These are phyloP conservation scores for Passalora sequoiae DNA, from an alignment of 2,329 filamentous ascomycete species.

Conservation along the genomic window DNA sequence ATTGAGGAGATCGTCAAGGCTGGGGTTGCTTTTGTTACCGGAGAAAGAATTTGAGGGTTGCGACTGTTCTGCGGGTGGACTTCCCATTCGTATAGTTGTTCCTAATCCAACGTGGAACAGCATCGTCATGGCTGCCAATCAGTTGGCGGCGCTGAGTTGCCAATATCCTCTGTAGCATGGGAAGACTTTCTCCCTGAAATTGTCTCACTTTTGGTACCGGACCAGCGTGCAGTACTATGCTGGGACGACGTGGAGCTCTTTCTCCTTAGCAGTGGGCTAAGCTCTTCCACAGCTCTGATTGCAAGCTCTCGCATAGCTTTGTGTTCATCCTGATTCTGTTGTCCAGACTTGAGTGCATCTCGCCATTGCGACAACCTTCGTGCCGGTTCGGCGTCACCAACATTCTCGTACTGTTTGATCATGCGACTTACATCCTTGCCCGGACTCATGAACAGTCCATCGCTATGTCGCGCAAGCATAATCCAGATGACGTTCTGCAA, in stretches of 20 bases:
- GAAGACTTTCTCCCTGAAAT: slow-evolving; percentile 4
- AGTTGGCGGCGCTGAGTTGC: not conserved
- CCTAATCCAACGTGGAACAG: not conserved
- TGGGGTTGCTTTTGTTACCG: slow-evolving; percentile 13
- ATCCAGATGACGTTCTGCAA: slow-evolving; percentile 34
- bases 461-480: slow-evolving; percentile 20
- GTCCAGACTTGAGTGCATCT: slow-evolving; percentile 26
- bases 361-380: slow-evolving; percentile 23
- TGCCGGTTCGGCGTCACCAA: slow-evolving; percentile 17
- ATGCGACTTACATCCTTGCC: slow-evolving; percentile 34
- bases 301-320: slow-evolving; percentile 24
- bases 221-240: not conserved
- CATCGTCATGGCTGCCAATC: slow-evolving; percentile 3
- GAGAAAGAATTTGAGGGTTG: slow-evolving; percentile 6
- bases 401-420: slow-evolving; percentile 27
- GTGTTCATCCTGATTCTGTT: slow-evolving; percentile 20
- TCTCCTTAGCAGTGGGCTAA: not conserved
- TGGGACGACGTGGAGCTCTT: not conserved
- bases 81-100: too few relatives aligned
- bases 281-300: slow-evolving; percentile 11
- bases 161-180: not conserved
- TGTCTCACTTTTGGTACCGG: not conserved
- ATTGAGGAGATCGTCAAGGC: slow-evolving; percentile 17
- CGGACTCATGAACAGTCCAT: slow-evolving; percentile 29
- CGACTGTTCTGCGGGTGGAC: too few relatives aligned